Conservation (phyloP, 306 rosid species). For the Oemleria cerasiformis region DNA sequence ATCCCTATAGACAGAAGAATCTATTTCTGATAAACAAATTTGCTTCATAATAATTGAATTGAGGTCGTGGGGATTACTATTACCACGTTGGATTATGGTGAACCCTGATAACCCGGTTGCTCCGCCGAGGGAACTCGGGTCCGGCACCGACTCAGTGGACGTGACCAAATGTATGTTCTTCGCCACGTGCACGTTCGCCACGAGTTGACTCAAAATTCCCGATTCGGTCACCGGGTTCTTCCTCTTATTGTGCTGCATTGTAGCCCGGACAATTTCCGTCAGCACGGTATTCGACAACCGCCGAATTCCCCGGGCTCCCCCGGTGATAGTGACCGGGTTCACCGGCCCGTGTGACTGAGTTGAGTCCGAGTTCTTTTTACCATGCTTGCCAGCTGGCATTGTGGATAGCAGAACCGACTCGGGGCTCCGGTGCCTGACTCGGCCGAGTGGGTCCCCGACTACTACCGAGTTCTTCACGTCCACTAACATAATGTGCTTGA, state of each 20-base stretch:
- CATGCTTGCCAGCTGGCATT: slow-evolving; percentile 28
- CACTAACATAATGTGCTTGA: slow-evolving; percentile 64
- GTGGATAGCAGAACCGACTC: slow-evolving; percentile 47
- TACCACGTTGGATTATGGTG: slow-evolving; percentile 47
- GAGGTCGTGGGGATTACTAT: slow-evolving; percentile 36
- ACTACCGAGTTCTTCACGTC: slow-evolving; percentile 46
- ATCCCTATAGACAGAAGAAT: slow-evolving; percentile 79
- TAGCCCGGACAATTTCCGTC: slow-evolving; percentile 58
- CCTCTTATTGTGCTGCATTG: slow-evolving; percentile 48
- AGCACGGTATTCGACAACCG: slow-evolving; percentile 47
- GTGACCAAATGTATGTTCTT: slow-evolving; percentile 44
- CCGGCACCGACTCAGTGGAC: slow-evolving; percentile 50
- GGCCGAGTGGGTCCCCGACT: slow-evolving; percentile 54
- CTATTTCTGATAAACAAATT: slow-evolving; percentile 55
- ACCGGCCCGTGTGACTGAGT: slow-evolving; percentile 28
- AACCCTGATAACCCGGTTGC: slow-evolving; percentile 30
- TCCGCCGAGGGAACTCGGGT: slow-evolving; percentile 41
- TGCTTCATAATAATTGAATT: slow-evolving; percentile 44
- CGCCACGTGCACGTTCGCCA: slow-evolving; percentile 33
- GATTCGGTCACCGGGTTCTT: slow-evolving; percentile 54
- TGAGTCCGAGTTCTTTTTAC: slow-evolving; percentile 37
- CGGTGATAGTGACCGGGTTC: slow-evolving; percentile 50
- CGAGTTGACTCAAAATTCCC: slow-evolving; percentile 60
- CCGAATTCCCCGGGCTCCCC: slow-evolving; percentile 82
- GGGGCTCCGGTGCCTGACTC: slow-evolving; percentile 49